phyloP scores from a whole-genome alignment of 108 stramenopile species.

The Chaetoceros tenuissimus region DNA sequence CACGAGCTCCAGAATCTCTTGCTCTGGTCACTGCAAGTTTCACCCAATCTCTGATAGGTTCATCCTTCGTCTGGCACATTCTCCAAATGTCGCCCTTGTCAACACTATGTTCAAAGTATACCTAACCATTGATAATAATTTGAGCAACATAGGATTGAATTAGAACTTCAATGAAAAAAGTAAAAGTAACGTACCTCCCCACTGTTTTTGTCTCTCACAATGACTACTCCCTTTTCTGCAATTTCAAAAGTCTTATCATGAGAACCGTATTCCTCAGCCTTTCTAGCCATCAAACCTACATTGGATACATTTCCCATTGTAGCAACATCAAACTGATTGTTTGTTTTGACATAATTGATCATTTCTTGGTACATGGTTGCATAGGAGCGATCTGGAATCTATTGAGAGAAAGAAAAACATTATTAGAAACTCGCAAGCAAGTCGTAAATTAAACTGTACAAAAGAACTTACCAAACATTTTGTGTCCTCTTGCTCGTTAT shows the following conservation, averaged over 20 bases:
- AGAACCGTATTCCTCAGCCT: slow-evolving; percentile 92
- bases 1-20: slow-evolving; percentile 58
- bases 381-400: slow-evolving; percentile 88
- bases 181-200: slow-evolving; percentile 41
- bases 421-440: too few relatives aligned
- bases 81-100: slow-evolving; percentile 89
- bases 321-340: slow-evolving; percentile 69
- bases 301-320: slow-evolving; percentile 79
- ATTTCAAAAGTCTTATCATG: slow-evolving; percentile 93
- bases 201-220: slow-evolving; percentile 67
- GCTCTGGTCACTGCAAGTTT: slow-evolving; percentile 78
- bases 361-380: slow-evolving; percentile 89
- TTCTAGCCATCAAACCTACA: slow-evolving; percentile 90
- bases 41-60: slow-evolving; percentile 89
- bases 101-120: slow-evolving; percentile 62
- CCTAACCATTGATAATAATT: too few relatives aligned
- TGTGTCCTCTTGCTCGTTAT: slow-evolving; percentile 78
- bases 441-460: too few relatives aligned
- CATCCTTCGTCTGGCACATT: slow-evolving; percentile 92
- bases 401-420: too few relatives aligned
- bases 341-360: slow-evolving; percentile 71
- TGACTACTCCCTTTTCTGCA: slow-evolving; percentile 50
- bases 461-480: too few relatives aligned
- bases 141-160: too few relatives aligned
- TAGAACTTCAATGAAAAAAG: too few relatives aligned